Percentiles rank a stretch among this genome's conserved stretches.
These are phyloP conservation scores for Gyromitra esculenta DNA, from an alignment of 2,329 filamentous ascomycete species.

Conservation along the genomic window DNA sequence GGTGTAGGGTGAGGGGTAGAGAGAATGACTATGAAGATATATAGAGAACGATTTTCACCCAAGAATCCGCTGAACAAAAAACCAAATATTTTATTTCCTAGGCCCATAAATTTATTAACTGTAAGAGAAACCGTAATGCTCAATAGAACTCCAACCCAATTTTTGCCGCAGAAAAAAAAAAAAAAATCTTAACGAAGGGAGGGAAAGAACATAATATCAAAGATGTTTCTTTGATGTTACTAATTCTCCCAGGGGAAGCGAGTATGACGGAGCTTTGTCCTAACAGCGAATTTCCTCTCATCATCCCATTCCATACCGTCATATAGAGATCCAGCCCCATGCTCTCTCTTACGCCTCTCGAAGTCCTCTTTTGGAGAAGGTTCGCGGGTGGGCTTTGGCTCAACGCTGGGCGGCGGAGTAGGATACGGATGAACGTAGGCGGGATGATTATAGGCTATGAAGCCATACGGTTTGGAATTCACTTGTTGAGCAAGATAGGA, in stretches of 20 bases:
- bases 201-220: not conserved
- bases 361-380: not conserved
- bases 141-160: too few relatives aligned
- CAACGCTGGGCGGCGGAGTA: too few relatives aligned
- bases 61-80: too few relatives aligned
- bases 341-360: not conserved
- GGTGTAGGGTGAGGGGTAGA: too few relatives aligned
- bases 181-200: not conserved
- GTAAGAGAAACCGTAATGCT: too few relatives aligned
- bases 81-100: too few relatives aligned
- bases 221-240: not conserved
- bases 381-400: too few relatives aligned
- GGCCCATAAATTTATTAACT: too few relatives aligned
- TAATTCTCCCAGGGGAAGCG: slow-evolving; percentile 2
- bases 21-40: too few relatives aligned
- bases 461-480: not conserved
- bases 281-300: not conserved
- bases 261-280: not conserved
- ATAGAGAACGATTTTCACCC: too few relatives aligned
- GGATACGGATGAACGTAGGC: not conserved
- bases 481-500: not conserved
- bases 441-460: not conserved
- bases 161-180: not conserved
- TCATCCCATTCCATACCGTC: slow-evolving; percentile 5
- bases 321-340: not conserved